Evolutionary conservation across 2,329 filamentous ascomycete genomes (phyloP), one percentile per base, ranked within the genome.

Genomic region (Ploettnerulaceae sp.): DNA sequence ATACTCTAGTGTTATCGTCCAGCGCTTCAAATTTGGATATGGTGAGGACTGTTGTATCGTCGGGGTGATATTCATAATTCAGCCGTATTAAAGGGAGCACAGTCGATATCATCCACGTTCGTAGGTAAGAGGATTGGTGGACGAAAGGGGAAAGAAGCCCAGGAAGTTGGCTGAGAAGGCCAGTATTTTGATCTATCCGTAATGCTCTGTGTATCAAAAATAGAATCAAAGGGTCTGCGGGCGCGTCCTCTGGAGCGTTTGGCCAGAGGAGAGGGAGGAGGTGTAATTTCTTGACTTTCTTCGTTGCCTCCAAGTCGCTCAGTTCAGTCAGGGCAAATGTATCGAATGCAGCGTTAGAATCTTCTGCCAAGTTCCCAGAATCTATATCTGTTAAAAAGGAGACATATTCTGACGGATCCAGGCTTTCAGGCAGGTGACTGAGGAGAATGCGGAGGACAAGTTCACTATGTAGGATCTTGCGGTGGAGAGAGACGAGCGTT

Each of bases 371-470:
- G 25, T 45, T 43, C 14, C 54, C 57, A 18, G 49, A 51, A 42
- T 52, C 35, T 50, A 89, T 67, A 42, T 79, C 73, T 56, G 75
- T 66, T 14, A 89, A 61, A 41, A 87, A 76, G 11, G 69, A 69
- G 14, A 78, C 69, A 61, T 90, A 90, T 35, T 71, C 63, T n/a
- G 66, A 67, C 4, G 87, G 80, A 4, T 76, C 76, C 4, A 80
- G 61, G 33, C 76, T 82, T 65, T 91, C 86, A 20, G 89, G 88
- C 1, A 94, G 73, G 61, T 84, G 87, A 15, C 83, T 87, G 35
- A 94, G 74, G 17, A 94, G 68, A 43, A 93, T 81, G 34, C 84
- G 81, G 48, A 93, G 71, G 18, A 87, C 63, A 11, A 89, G 69
- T 47, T 85, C 79, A 34, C 76, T 74, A 21, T 75, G 72, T 45